These are phyloP conservation scores for Hyphopichia pseudoburtonii DNA, from an alignment of 1,139 yeast species.

Conservation along the genomic window DNA sequence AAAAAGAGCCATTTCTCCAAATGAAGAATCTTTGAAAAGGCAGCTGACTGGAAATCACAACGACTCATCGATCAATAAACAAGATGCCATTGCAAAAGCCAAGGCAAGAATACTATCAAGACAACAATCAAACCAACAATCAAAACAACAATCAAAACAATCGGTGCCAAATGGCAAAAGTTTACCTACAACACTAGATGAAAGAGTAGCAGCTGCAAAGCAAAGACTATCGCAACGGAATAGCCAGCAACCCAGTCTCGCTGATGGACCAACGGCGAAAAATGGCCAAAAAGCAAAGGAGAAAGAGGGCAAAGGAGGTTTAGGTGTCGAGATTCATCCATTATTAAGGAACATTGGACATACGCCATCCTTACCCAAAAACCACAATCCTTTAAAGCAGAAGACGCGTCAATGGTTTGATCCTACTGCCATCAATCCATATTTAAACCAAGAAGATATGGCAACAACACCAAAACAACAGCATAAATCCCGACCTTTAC, in stretches of 20 bases:
- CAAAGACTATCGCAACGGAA: not conserved
- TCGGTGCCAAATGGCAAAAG: no score
- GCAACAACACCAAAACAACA: conserved; percentile 9
- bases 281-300: not conserved
- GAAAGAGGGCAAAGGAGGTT: conserved; percentile 32
- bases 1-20: no score
- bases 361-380: conserved; percentile 23
- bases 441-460: conserved; percentile 44
- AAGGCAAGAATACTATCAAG: conserved; percentile 8
- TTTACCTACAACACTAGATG: no score
- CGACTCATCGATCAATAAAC: no score
- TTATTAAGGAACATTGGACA: conserved; percentile 38
- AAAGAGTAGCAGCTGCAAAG: conserved; percentile 1
- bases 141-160: not conserved
- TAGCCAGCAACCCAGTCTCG: no score
- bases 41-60: not conserved
- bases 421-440: conserved; percentile 55
- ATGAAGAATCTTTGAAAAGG: not conserved
- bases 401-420: conserved; percentile 37
- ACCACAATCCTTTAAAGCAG: conserved; percentile 30
- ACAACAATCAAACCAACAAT: conserved; percentile 1
- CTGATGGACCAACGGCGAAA: no score
- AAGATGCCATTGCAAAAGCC: conserved; percentile 7
- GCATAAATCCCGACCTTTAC: conserved; percentile 35
- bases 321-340: conserved; percentile 63